phyloP scores from a whole-genome alignment of 805 yeast species.

The Myxozyma melibiosi region DNA sequence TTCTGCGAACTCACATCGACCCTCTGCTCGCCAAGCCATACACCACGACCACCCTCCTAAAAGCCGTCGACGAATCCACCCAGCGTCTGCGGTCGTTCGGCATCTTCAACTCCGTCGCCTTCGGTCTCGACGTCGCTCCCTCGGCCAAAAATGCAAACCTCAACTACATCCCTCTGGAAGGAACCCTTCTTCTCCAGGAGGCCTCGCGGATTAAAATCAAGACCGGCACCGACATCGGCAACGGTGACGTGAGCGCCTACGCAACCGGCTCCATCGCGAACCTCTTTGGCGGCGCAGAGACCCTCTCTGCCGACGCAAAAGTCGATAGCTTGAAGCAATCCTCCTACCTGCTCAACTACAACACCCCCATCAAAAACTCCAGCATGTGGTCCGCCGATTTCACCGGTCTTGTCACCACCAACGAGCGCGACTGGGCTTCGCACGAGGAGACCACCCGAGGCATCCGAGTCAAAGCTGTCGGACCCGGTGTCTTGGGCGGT shows the following conservation, averaged over 20 bases:
- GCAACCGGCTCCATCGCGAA: slow-evolving; percentile 68
- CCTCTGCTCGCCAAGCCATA: slow-evolving; percentile 41
- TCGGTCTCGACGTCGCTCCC: slow-evolving; percentile 35
- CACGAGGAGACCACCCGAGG: slow-evolving; percentile 59
- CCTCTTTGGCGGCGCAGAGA: slow-evolving; percentile 71
- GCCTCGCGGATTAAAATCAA: slow-evolving; percentile 75
- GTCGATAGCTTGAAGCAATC: slow-evolving; percentile 63
- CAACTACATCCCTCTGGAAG: slow-evolving; percentile 29
- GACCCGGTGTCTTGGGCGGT: slow-evolving; percentile 56
- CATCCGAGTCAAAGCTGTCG: slow-evolving; percentile 44
- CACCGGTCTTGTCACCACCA: slow-evolving; percentile 52
- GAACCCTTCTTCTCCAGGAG: slow-evolving; percentile 36
- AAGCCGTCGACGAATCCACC: slow-evolving; percentile 40
- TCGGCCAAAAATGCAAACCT: slow-evolving; percentile 15
- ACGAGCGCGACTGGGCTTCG: slow-evolving; percentile 56
- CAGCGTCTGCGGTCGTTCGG: slow-evolving; percentile 38
- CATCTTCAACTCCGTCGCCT: slow-evolving; percentile 37
- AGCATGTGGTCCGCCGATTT: slow-evolving; percentile 58
- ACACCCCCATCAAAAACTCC: slow-evolving; percentile 53
- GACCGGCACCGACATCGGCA: slow-evolving; percentile 94
- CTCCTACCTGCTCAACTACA: slow-evolving; percentile 55
- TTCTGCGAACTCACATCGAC: slow-evolving; percentile 40
- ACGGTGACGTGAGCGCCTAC: slow-evolving; percentile 96
- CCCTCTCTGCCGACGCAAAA: slow-evolving; percentile 53
- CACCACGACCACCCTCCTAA: slow-evolving; percentile 35